Percentiles rank a stretch among this genome's conserved stretches.
Conservation (phyloP, 768 basidiomycete genomes). For the Trametes gibbosa region DNA sequence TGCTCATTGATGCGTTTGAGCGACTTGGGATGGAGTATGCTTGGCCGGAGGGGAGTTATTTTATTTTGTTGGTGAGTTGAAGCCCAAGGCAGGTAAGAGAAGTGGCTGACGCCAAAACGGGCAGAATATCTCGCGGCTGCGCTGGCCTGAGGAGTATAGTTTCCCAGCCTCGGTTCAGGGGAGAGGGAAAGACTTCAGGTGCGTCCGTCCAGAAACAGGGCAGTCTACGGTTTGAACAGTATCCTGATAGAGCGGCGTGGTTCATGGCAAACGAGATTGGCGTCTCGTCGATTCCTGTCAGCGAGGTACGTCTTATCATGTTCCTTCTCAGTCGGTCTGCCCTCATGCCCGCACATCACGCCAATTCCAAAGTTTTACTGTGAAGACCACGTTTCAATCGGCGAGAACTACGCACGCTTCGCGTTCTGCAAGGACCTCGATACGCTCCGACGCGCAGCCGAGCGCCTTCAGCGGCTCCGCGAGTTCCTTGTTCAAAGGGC, state of each 20-base stretch:
- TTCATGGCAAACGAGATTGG: slow-evolving; percentile 88
- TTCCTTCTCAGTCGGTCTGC: background rate
- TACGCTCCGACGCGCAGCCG: slow-evolving; percentile 74
- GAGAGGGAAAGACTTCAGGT: slow-evolving; percentile 86
- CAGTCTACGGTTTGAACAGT: background rate
- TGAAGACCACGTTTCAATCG: slow-evolving; percentile 76
- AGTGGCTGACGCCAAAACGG: background rate
- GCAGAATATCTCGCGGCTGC: slow-evolving; percentile 71
- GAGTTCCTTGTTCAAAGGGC: slow-evolving; percentile 42
- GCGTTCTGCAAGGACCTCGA: slow-evolving; percentile 96
- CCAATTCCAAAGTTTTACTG: slow-evolving; percentile 73
- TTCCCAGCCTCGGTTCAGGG: slow-evolving; percentile 77
- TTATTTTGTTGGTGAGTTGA: slow-evolving; percentile 69
- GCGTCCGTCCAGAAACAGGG: slow-evolving; percentile 17
- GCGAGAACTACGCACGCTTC: slow-evolving; percentile 86
- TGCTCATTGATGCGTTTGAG: slow-evolving; percentile 77
- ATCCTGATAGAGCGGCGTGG: slow-evolving; percentile 70
- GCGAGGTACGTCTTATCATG: slow-evolving; percentile 57
- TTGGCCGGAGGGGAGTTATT: slow-evolving; percentile 87
- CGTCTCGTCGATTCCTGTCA: slow-evolving; percentile 90
- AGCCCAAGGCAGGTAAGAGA: background rate
- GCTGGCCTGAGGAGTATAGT: slow-evolving; percentile 76
- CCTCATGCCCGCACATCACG: background rate
- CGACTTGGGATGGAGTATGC: slow-evolving; percentile 79
- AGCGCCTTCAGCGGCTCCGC: slow-evolving; percentile 70